These are phyloP conservation scores for Sclerospora graminicola DNA, from an alignment of 352 stramenopile species.

Conservation along the genomic window DNA sequence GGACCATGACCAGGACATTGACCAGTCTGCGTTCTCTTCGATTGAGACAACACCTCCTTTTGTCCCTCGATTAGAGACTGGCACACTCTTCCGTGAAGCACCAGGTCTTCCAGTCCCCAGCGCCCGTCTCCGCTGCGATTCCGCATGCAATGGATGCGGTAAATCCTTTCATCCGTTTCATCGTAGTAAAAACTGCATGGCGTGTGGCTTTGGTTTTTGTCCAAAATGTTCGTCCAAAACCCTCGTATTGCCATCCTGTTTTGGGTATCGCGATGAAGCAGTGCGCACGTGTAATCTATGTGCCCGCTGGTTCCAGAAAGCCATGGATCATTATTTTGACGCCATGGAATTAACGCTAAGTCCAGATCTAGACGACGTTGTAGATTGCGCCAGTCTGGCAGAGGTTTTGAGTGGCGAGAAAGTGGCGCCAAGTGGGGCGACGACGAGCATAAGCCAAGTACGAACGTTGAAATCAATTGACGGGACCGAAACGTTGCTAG, in stretches of 20 bases:
- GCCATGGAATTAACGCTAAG: constrained; percentile 31
- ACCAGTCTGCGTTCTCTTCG: constrained; percentile 7
- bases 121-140: constrained; percentile 22
- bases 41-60: constrained; percentile 2
- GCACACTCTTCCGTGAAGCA: constrained; percentile 1
- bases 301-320: constrained; percentile 51
- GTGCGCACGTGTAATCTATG: constrained; percentile 56
- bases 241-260: constrained; percentile 42
- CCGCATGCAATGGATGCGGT: constrained; percentile 37
- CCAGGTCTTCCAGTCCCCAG: constrained; percentile 31
- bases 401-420: constrained; percentile 19
- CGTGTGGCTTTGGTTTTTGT: constrained; percentile 54
- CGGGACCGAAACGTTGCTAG: constrained; percentile 3
- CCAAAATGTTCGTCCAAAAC: constrained; percentile 50
- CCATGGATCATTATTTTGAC: constrained; percentile 59
- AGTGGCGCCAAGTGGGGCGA: constrained; percentile 1
- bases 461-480: constrained; percentile 8
- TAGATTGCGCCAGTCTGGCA: constrained; percentile 5
- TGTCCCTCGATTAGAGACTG: constrained; percentile 3
- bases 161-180: constrained; percentile 69
- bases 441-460: constrained; percentile 5
- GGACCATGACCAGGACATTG: neutral
- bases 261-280: constrained; percentile 38
- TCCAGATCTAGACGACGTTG: constrained; percentile 5
- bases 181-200: constrained; percentile 43